Base-by-base conservation (phyloP, 2,329 filamentous ascomycete genomes). In the Calonectria pseudoreteaudii region DNA sequence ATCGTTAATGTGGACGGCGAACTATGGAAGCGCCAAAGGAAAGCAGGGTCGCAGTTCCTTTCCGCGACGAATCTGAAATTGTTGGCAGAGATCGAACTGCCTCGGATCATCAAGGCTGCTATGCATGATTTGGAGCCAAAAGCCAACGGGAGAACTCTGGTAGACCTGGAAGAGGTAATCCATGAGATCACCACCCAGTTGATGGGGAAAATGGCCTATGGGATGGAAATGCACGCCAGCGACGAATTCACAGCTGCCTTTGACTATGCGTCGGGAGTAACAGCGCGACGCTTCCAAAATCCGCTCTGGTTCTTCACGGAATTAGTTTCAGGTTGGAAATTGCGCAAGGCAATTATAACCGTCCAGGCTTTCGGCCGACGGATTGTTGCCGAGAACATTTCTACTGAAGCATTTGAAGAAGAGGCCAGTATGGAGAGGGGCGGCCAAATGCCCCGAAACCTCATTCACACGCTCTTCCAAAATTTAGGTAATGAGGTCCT, bases 181-280 rank as follows among this genome's bases (percentile, higher is more conserved):
- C 90, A 92, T 68, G 91, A 93, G 79, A 88, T 93, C 58, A 93
- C 91, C 1, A 93, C 91, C 28, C 87, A 91, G 72, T 80, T 93
- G 30, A 93, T 93, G 89, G 92, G 91, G n/a, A 88, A 88, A 74
- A 92, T 93, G 90, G 92, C 92, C 18, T 93, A 93, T 77, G 89
- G 91, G 79, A 93, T 93, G 90, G 91, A 93, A 76, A 92, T 93
- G 86, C 90, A 91, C 78, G 87, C 90, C 62, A 86, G 89, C 38
- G 90, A 93, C 73, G 87, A 88, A 2, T 93, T 93, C 80, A 90
- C 90, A 5, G 75, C 86, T 66, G 89, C 91, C 0, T 93, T 93
- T 78, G 91, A 93, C 75, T 87, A 89, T 75, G 91, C 91, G 3
- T 93, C 91, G 0, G 91, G 89, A 0, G 87, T 83, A 11, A 92